phyloP scores from a whole-genome alignment of 306 rosid genomes.

The Quercus glauca region DNA sequence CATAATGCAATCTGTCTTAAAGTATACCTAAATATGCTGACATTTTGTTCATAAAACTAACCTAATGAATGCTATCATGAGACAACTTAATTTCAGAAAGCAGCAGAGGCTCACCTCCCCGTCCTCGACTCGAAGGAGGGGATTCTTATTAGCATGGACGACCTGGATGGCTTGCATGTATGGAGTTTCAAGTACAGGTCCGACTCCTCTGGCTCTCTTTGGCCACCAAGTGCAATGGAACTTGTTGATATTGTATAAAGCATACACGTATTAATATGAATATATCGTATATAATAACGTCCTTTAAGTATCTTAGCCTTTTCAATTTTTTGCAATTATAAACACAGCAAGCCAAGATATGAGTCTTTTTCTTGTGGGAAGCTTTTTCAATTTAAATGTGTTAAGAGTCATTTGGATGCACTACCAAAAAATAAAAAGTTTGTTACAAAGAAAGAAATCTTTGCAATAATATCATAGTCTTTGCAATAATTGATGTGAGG shows the following conservation, averaged over 20 bases:
- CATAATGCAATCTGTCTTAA: not conserved
- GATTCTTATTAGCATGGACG: conserved; percentile 70
- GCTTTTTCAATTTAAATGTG: too few relatives aligned
- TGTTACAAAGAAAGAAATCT: too few relatives aligned
- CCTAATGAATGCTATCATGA: not conserved
- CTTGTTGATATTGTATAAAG: not conserved
- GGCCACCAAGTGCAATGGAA: not conserved
- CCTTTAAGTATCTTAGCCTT: not conserved
- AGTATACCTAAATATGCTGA: not conserved
- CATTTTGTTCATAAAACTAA: not conserved
- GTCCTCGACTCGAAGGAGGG: conserved; percentile 87
- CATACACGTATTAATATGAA: not conserved
- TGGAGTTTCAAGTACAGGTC: conserved; percentile 98
- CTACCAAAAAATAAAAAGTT: too few relatives aligned
- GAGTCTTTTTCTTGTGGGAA: too few relatives aligned
- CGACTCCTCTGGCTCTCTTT: not conserved
- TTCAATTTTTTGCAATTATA: not conserved
- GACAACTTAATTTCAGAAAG: conserved; percentile 49
- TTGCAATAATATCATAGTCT: too few relatives aligned
- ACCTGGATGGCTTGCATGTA: conserved; percentile 78
- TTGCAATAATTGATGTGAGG: too few relatives aligned
- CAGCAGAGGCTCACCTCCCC: conserved; percentile 88
- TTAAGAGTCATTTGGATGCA: too few relatives aligned
- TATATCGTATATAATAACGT: not conserved
- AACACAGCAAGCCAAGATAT: too few relatives aligned